phyloP scores from a whole-genome alignment of 1,139 yeast species.

The Taiozyma onychis region DNA sequence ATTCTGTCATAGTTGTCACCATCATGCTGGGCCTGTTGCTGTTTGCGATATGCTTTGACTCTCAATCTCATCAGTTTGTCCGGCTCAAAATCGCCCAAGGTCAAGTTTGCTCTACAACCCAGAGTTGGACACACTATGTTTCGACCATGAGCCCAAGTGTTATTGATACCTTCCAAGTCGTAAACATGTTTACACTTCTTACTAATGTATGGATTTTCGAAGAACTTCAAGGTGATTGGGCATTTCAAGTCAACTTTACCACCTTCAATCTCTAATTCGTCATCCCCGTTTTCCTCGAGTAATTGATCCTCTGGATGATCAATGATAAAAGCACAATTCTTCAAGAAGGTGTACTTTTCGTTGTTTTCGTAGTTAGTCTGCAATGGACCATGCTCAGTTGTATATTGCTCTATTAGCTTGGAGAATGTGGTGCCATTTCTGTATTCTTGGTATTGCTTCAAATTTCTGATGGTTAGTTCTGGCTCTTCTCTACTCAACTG shows the following conservation, averaged over 20 bases:
- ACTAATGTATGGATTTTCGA: constrained; percentile 48
- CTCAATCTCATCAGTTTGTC: constrained; percentile 49
- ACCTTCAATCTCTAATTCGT: constrained; percentile 58
- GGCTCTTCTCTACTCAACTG: constrained; percentile 12
- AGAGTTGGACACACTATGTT: constrained; percentile 17
- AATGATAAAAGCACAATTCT: constrained; percentile 21
- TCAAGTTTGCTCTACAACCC: constrained; percentile 24
- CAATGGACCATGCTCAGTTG: neutral
- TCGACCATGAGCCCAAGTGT: constrained; percentile 24
- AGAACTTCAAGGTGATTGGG: constrained; percentile 52
- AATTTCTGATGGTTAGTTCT: constrained; percentile 25
- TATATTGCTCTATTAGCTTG: constrained; percentile 13
- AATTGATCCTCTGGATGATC: constrained; percentile 28
- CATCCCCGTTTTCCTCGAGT: constrained; percentile 38
- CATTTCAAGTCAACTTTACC: constrained; percentile 61
- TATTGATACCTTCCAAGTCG: constrained; percentile 41
- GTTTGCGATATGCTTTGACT: constrained; percentile 32
- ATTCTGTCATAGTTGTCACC: constrained; percentile 8
- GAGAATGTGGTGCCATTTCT: constrained; percentile 9
- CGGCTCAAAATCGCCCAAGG: constrained; percentile 31
- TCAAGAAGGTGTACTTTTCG: constrained; percentile 11
- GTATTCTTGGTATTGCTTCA: constrained; percentile 20
- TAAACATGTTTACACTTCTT: constrained; percentile 54
- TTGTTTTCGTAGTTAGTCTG: neutral
- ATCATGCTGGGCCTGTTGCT: constrained; percentile 6